These are phyloP conservation scores for Boletus smithii DNA, from an alignment of 1,284 basidiomycete genomes.

Conservation along the genomic window DNA sequence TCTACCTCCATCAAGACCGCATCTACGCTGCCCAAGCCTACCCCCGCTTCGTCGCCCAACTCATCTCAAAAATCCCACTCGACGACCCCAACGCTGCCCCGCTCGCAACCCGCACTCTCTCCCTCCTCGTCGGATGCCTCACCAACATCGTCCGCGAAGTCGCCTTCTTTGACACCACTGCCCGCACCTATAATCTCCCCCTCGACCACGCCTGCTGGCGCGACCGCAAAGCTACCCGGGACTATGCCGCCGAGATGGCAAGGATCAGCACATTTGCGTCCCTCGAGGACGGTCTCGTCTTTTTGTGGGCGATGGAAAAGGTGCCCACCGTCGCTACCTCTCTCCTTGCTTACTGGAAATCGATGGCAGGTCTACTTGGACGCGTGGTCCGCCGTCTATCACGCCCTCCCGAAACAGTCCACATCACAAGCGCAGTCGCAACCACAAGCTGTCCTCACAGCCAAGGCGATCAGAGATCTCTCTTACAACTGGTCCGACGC, in stretches of 20 bases:
- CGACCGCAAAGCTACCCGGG: conserved; percentile 58
- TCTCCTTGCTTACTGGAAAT: neutral
- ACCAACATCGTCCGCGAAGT: conserved; percentile 59
- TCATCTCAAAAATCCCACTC: conserved; percentile 54
- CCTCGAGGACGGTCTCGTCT: conserved; percentile 63
- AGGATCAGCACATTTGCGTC: conserved; percentile 44
- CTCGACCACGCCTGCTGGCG: conserved; percentile 42
- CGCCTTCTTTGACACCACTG: conserved; percentile 57
- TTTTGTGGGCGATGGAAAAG: conserved; percentile 78
- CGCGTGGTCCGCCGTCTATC: conserved; percentile 57
- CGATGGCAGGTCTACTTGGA: conserved; percentile 53
- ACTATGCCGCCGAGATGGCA: conserved; percentile 71
- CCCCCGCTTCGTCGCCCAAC: conserved; percentile 56
- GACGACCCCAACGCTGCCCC: conserved; percentile 26
- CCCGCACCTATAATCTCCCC: conserved; percentile 43
- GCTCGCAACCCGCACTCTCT: conserved; percentile 44
- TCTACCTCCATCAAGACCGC: conserved; percentile 65
- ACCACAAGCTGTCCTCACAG: conserved; percentile 19
- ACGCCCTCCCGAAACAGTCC: conserved; percentile 18
- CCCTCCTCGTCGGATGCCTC: conserved; percentile 49
- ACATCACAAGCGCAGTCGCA: too few relatives aligned
- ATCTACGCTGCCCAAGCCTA: conserved; percentile 69
- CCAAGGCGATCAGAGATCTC: conserved; percentile 47
- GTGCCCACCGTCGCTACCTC: conserved; percentile 1
- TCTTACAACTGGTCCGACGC: conserved; percentile 60